Evolutionary conservation across 2,329 filamentous ascomycete species (phyloP).

Genomic region (Colletotrichum camelliae): DNA sequence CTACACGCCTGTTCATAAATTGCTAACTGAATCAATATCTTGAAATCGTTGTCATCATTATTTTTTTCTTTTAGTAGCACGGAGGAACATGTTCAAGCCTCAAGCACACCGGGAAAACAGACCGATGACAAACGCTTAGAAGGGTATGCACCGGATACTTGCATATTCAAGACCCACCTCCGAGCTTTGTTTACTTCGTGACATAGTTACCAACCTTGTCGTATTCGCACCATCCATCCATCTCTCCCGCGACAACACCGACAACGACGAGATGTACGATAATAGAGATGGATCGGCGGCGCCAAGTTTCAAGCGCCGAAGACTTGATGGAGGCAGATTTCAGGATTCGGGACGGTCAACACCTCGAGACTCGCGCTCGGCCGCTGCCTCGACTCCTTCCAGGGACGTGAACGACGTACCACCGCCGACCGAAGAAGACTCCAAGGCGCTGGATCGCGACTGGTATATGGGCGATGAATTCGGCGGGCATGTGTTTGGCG

Average conservation of each 20-base stretch:
- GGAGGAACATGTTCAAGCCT: neutral
- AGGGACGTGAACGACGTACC: slow-evolving; percentile 54
- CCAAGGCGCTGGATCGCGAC: slow-evolving; percentile 81
- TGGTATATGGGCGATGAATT: slow-evolving; percentile 92
- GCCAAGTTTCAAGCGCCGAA: slow-evolving; percentile 68
- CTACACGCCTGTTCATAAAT: neutral
- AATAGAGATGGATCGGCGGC: slow-evolving; percentile 30
- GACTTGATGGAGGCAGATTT: slow-evolving; percentile 55
- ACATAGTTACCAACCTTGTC: neutral
- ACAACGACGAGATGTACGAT: slow-evolving; percentile 29
- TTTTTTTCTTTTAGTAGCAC: neutral
- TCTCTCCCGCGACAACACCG: neutral
- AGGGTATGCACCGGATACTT: neutral
- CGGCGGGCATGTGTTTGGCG: slow-evolving; percentile 81
- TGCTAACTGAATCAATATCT: neutral
- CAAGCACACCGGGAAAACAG: neutral
- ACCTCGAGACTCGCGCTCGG: slow-evolving; percentile 46
- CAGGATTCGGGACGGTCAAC: slow-evolving; percentile 37
- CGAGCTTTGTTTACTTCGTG: neutral
- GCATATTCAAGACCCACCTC: neutral
- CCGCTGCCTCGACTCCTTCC: slow-evolving; percentile 27
- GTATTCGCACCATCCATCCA: neutral
- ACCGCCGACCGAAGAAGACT: slow-evolving; percentile 72
- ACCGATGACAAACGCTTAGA: neutral
- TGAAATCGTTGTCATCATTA: neutral